A percentile compares a stretch with the other conserved stretches of the same genome.
phyloP scores from a whole-genome alignment of 1,284 basidiomycete species.

The Ceratobasidium sp. region DNA sequence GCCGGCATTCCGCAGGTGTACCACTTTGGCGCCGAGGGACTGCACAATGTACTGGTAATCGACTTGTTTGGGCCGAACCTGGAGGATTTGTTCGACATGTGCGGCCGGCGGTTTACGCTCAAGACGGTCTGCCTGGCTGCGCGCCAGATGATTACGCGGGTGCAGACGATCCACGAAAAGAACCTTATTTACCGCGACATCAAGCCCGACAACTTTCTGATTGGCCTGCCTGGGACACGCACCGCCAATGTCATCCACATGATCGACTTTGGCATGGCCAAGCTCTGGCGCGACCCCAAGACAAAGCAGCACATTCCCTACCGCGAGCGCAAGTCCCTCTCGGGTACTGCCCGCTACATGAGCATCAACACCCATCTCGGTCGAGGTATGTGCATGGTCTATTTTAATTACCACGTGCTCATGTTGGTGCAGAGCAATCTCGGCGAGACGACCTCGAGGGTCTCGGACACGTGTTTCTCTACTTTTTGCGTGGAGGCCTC shows the following conservation, averaged over 20 bases:
- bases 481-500: slow-evolving; percentile 90
- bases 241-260: slow-evolving; percentile 70
- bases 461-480: slow-evolving; percentile 97
- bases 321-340: slow-evolving; percentile 91
- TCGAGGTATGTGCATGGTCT: slow-evolving; percentile 60
- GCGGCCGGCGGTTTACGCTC: slow-evolving; percentile 89
- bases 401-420: not conserved
- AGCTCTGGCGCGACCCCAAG: slow-evolving; percentile 96
- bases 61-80: slow-evolving; percentile 92
- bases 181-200: slow-evolving; percentile 98
- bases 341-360: slow-evolving; percentile 94
- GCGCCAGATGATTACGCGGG: slow-evolving; percentile 89
- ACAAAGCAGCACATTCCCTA: slow-evolving; percentile 98
- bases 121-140: slow-evolving; percentile 98
- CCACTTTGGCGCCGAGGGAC: slow-evolving; percentile 95
- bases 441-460: slow-evolving; percentile 94
- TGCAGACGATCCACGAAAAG: slow-evolving; percentile 96
- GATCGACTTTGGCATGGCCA: slow-evolving; percentile 93
- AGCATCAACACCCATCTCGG: slow-evolving; percentile 97
- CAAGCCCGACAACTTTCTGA: slow-evolving; percentile 97
- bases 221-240: slow-evolving; percentile 90
- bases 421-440: slow-evolving; percentile 75
- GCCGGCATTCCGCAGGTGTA: slow-evolving; percentile 96
- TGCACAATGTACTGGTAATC: slow-evolving; percentile 96
- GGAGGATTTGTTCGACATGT: slow-evolving; percentile 97